Evolutionary conservation across 345 rosid genomes (phyloP).

Genomic region (Isatis tinctoria): DNA sequence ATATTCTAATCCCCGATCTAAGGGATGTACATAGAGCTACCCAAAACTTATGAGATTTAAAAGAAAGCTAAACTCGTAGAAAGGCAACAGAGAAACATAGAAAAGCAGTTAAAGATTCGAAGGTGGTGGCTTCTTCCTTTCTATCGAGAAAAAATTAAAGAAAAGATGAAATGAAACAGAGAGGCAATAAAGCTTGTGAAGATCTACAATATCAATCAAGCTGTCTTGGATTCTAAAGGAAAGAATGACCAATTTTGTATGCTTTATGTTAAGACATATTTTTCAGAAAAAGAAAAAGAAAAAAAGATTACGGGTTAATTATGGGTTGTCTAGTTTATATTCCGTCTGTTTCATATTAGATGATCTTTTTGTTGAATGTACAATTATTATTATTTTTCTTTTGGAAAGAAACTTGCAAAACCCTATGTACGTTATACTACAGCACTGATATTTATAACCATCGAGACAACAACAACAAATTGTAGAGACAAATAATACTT

Average conservation of each 20-base stretch:
- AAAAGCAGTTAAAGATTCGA: constrained; percentile 26
- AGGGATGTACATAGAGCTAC: background rate
- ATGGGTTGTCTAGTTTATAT: background rate
- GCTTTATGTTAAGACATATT: background rate
- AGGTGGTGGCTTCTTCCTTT: constrained; percentile 31
- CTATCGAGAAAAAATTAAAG: constrained; percentile 14
- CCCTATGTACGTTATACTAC: background rate
- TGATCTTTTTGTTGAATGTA: background rate
- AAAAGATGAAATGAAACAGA: constrained; percentile 26
- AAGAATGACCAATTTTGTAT: constrained; percentile 17
- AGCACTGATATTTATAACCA: background rate
- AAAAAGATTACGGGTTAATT: background rate
- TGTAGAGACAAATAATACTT: background rate
- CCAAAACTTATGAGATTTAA: background rate
- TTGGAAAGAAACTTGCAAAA: background rate
- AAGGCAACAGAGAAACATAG: constrained; percentile 20
- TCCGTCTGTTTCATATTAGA: background rate
- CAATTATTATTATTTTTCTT: background rate
- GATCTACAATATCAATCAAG: constrained; percentile 27
- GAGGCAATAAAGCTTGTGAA: constrained; percentile 25
- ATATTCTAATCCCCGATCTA: constrained; percentile 14
- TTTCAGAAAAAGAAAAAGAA: background rate
- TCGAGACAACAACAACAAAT: background rate
- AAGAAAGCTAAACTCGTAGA: constrained; percentile 2
- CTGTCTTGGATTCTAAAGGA: constrained; percentile 28